Base-by-base conservation (phyloP, 2,329 filamentous ascomycete genomes). In the Fusarium sp. region DNA sequence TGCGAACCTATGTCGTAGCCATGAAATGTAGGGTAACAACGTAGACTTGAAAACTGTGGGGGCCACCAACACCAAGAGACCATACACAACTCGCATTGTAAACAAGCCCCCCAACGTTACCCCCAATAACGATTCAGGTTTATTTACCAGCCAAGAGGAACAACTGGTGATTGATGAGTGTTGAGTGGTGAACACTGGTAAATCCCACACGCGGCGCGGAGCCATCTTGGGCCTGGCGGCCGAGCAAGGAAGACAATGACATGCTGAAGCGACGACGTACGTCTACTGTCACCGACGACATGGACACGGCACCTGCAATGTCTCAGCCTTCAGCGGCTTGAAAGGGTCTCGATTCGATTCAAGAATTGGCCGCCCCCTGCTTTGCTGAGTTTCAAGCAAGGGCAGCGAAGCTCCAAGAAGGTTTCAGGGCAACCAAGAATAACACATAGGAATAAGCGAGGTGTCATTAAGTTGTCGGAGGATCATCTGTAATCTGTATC, bases 281-380 rank as follows among this genome's bases (percentile, higher is more conserved):
- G 31, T 31, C 31, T 31, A 61, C 64, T 56, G 66, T 71, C 70
- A 77, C 70, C 66, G 66, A 73, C 72, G 69, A 75, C 74, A 65
- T 75, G 76, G 76, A 78, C 63, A 47, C 64, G 76, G 76, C 68
- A 73, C 72, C 75, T 66, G 48, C 63, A 65, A 60, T 66, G 72
- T 72, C 67, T 78, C 75, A 73, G 63, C 42, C 51, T 36, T 45
- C 39, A 51, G 72, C 57, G 68, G 70, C 41, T 41, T 57, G 26
- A 42, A 77, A 55, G 68, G 70, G 70, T 57, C 48, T 63, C 39
- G 63, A 69, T 51, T 51, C 38, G 36, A 56, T 39, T 28, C 52
- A 48, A 33, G 45, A 38, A 26, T 38, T 55, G 66, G 18, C 47
- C 18, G 24, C 45, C 58, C 67, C 66, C 64, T 60, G 60, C 26